phyloP scores from a whole-genome alignment of 306 rosid genomes.

The Fagus sylvatica region DNA sequence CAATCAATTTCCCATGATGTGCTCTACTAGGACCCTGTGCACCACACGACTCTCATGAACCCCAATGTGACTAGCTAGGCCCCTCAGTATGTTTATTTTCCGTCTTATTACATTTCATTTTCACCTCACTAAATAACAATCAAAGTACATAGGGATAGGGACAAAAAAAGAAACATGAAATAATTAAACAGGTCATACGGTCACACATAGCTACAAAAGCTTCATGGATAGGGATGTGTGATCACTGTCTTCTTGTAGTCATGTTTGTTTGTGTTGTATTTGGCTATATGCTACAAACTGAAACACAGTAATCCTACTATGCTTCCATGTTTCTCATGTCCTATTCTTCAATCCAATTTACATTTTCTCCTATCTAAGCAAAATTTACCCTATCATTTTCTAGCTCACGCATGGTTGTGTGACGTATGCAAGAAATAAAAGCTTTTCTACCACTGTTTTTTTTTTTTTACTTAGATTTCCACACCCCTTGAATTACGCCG shows the following conservation, averaged over 20 bases:
- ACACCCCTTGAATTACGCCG: conserved; percentile 81
- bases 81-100: too few relatives aligned
- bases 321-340: conserved; percentile 63
- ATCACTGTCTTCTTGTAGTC: conserved; percentile 23
- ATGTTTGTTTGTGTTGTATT: conserved; percentile 53
- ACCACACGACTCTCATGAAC: too few relatives aligned
- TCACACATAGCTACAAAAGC: conserved; percentile 1
- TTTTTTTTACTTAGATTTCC: conserved; percentile 52
- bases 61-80: too few relatives aligned
- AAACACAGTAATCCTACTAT: not conserved
- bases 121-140: not conserved
- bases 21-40: not conserved
- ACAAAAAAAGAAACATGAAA: not conserved
- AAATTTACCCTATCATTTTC: conserved; percentile 4
- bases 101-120: too few relatives aligned
- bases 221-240: conserved; percentile 27
- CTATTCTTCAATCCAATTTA: conserved; percentile 35
- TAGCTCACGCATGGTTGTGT: conserved; percentile 26
- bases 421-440: not conserved
- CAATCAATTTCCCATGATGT: conserved; percentile 27
- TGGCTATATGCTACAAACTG: conserved; percentile 20
- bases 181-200: conserved; percentile 3
- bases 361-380: conserved; percentile 29
- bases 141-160: not conserved
- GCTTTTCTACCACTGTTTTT: not conserved